Percentiles rank a stretch among this genome's conserved stretches.
phyloP scores from a whole-genome alignment of 345 rosid genomes.

The Ailanthus altissimus region DNA sequence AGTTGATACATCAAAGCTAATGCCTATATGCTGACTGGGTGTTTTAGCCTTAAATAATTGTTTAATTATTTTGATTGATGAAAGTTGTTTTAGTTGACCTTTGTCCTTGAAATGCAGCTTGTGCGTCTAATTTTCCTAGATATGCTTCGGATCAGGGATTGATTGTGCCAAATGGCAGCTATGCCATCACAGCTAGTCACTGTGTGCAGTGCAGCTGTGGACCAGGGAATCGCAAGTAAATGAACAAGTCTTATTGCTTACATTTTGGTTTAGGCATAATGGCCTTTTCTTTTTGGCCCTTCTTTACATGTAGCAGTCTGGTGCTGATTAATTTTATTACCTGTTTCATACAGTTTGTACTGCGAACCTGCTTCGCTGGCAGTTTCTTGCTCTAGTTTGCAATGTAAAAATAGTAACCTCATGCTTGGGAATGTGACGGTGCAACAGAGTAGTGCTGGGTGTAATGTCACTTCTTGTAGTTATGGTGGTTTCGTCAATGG shows the following conservation, averaged over 20 bases:
- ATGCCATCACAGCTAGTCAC: constrained; percentile 87
- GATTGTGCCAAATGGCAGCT: constrained; percentile 89
- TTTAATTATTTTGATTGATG: background rate
- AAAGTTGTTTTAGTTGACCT: background rate
- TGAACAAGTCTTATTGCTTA: constrained; percentile 5
- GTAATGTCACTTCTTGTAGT: constrained; percentile 78
- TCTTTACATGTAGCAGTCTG: constrained; percentile 9
- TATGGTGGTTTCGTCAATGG: constrained; percentile 82
- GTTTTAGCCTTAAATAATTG: background rate
- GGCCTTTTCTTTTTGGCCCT: background rate
- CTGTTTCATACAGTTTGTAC: constrained; percentile 59
- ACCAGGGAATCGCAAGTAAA: constrained; percentile 80
- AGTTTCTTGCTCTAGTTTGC: constrained; percentile 97
- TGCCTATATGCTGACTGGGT: background rate
- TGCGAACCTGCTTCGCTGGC: constrained; percentile 87
- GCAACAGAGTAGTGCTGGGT: constrained; percentile 82
- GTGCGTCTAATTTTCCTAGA: constrained; percentile 83
- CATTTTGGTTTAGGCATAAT: constrained; percentile 17
- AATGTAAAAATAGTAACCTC: constrained; percentile 76
- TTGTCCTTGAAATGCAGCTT: constrained; percentile 55
- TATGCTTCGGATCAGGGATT: constrained; percentile 74
- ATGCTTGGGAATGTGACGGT: constrained; percentile 77
- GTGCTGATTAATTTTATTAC: constrained; percentile 13
- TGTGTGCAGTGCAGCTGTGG: constrained; percentile 97
- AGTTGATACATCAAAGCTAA: background rate